phyloP scores from a whole-genome alignment of 2,329 filamentous ascomycete species.

The Drechslerella coelobrocha region DNA sequence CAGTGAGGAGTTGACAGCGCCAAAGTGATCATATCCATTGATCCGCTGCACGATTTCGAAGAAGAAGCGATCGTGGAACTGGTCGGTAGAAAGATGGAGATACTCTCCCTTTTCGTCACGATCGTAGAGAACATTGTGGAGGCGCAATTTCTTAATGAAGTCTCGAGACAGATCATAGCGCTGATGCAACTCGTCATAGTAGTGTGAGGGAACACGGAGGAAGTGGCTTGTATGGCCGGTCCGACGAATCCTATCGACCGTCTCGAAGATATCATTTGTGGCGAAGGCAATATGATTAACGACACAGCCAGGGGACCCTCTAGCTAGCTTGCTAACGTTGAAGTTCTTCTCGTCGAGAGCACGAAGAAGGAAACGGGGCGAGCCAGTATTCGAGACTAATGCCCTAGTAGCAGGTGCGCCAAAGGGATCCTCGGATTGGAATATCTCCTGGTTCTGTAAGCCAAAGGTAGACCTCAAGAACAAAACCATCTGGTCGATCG shows the following conservation, averaged over 20 bases:
- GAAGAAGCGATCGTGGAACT: slow-evolving; percentile 52
- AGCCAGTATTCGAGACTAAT: slow-evolving; percentile 44
- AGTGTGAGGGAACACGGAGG: slow-evolving; percentile 50
- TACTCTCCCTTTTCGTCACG: slow-evolving; percentile 52
- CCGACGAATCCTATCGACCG: slow-evolving; percentile 45
- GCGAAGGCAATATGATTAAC: slow-evolving; percentile 51
- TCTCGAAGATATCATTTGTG: slow-evolving; percentile 50
- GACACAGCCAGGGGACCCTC: slow-evolving; percentile 47
- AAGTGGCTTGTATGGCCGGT: slow-evolving; percentile 50
- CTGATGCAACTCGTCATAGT: slow-evolving; percentile 51
- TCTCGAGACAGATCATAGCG: slow-evolving; percentile 50
- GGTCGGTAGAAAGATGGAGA: slow-evolving; percentile 50
- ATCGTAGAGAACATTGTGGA: slow-evolving; percentile 51
- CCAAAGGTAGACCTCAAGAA: slow-evolving; percentile 50
- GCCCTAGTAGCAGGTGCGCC: slow-evolving; percentile 49
- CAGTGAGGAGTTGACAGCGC: slow-evolving; percentile 47
- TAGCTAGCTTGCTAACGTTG: slow-evolving; percentile 45
- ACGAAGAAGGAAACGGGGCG: slow-evolving; percentile 46
- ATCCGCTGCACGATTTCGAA: slow-evolving; percentile 52
- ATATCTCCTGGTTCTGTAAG: slow-evolving; percentile 42
- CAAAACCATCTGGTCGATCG: slow-evolving; percentile 50
- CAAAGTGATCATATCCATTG: slow-evolving; percentile 51
- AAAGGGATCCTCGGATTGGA: slow-evolving; percentile 50
- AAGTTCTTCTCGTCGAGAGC: slow-evolving; percentile 50
- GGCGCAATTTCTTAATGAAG: slow-evolving; percentile 45